These are phyloP conservation scores for Tolypocladium pustulatum DNA, from an alignment of 2,329 filamentous ascomycete species.

Conservation along the genomic window DNA sequence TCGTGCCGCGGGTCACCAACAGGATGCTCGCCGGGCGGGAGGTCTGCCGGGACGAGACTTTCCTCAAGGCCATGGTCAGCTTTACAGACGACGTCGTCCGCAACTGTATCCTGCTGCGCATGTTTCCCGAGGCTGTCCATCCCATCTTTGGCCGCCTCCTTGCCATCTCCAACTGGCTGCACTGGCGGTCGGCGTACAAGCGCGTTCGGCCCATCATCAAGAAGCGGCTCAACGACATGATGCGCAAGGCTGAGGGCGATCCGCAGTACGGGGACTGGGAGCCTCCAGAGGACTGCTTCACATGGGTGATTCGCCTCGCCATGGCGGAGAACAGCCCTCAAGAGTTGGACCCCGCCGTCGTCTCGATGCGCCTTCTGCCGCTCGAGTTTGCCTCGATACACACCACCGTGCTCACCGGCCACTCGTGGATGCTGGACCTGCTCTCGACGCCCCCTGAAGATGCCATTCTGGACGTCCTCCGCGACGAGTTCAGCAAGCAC, in stretches of 20 bases:
- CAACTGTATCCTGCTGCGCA: constrained; percentile 31
- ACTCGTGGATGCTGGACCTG: constrained; percentile 35
- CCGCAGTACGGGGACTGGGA: constrained; percentile 27
- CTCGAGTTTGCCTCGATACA: constrained; percentile 50
- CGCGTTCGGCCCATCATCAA: constrained; percentile 36
- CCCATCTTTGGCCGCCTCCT: constrained; percentile 36
- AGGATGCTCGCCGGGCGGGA: constrained; percentile 28
- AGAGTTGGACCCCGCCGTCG: constrained; percentile 35
- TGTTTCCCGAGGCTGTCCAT: constrained; percentile 36
- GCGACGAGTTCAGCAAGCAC: constrained; percentile 26
- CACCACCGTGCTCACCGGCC: constrained; percentile 42
- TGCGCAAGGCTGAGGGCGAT: constrained; percentile 27
- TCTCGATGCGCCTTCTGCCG: constrained; percentile 41
- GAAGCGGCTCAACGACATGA: constrained; percentile 35
- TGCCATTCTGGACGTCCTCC: constrained; percentile 25
- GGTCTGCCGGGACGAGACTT: constrained; percentile 29
- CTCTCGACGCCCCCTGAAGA: constrained; percentile 25
- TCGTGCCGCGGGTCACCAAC: constrained; percentile 33
- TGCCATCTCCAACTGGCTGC: constrained; percentile 32
- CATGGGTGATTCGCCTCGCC: constrained; percentile 45
- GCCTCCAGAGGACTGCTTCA: constrained; percentile 45
- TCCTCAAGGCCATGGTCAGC: constrained; percentile 33
- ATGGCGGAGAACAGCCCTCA: constrained; percentile 26
- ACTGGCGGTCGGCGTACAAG: constrained; percentile 30
- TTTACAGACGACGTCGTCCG: constrained; percentile 40